These are phyloP conservation scores for Hammondia hammondi DNA, from an alignment of 169 alveolate genomes.

Conservation along the genomic window DNA sequence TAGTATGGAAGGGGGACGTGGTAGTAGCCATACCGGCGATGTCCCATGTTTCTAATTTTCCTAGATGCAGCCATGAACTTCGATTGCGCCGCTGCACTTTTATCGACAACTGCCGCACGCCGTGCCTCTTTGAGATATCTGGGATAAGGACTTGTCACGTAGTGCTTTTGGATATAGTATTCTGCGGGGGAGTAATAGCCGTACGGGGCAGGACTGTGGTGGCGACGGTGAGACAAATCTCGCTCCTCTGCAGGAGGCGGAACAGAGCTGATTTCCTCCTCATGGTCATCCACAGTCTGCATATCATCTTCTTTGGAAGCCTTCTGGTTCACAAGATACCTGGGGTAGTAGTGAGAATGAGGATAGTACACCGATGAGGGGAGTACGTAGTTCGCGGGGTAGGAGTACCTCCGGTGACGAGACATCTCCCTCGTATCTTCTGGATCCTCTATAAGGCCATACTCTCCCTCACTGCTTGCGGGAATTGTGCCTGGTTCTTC, in stretches of 20 bases:
- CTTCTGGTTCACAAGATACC: not conserved
- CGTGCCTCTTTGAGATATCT: not conserved
- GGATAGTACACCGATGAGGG: not conserved
- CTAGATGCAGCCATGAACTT: not conserved
- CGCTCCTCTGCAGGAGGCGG: not conserved
- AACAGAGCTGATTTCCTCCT: not conserved
- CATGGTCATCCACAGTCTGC: not conserved
- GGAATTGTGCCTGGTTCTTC: not conserved
- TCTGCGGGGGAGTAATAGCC: not conserved
- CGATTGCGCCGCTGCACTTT: not conserved
- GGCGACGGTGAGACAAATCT: not conserved
- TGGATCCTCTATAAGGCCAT: not conserved
- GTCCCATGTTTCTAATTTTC: not conserved
- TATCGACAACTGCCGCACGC: not conserved
- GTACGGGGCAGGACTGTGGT: not conserved
- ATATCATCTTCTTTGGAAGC: not conserved
- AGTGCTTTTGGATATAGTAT: not conserved
- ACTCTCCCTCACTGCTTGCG: not conserved
- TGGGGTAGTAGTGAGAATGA: not conserved
- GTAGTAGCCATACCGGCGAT: not conserved
- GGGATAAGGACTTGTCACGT: not conserved
- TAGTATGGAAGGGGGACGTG: not conserved
- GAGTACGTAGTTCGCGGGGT: no score
- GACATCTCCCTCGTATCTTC: not conserved
- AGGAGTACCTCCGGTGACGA: not conserved